Evolutionary conservation across 306 rosid species (phyloP).

Genomic region (Senna siamea): DNA sequence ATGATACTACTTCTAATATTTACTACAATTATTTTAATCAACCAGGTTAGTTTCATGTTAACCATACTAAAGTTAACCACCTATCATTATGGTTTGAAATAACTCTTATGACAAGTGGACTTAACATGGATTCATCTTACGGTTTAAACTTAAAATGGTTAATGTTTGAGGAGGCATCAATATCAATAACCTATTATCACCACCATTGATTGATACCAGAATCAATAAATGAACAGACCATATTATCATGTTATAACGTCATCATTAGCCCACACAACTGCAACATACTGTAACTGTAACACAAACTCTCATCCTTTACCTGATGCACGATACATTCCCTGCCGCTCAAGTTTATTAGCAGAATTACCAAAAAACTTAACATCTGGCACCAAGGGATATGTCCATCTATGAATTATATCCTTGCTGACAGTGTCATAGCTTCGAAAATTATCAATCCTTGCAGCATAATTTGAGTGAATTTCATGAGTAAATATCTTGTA

Average conservation of each 20-base stretch:
- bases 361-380: conserved; percentile 74
- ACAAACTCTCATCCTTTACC: conserved; percentile 55
- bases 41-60: neutral
- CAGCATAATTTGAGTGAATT: conserved; percentile 91
- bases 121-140: neutral
- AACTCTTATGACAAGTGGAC: neutral
- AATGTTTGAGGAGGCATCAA: neutral
- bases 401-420: conserved; percentile 98
- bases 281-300: neutral
- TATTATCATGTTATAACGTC: conserved; percentile 17
- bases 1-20: neutral
- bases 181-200: neutral
- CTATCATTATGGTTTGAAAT: neutral
- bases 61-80: neutral
- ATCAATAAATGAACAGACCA: conserved; percentile 2
- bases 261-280: conserved; percentile 4
- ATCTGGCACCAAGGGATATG: conserved; percentile 96
- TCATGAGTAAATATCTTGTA: conserved; percentile 93
- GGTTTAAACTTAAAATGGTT: neutral
- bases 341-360: conserved; percentile 76
- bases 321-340: conserved; percentile 87
- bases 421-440: conserved; percentile 93
- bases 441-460: conserved; percentile 94
- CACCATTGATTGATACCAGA: conserved; percentile 18
- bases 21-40: neutral